phyloP scores from a whole-genome alignment of 2,329 filamentous ascomycete genomes.

The Aspergillus viridinutans region DNA sequence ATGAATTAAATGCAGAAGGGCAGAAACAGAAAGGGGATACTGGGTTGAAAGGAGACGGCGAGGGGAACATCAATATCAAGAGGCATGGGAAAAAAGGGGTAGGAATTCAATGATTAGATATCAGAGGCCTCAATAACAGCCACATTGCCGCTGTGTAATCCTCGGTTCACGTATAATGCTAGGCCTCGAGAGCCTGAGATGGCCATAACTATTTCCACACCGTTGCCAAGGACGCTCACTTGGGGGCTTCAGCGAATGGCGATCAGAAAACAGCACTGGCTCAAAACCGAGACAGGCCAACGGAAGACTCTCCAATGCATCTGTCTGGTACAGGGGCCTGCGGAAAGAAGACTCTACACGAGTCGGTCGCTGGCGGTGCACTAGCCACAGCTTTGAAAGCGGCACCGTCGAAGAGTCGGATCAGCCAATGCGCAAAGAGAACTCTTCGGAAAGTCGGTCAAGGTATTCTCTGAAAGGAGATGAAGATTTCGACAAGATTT shows the following conservation, averaged over 20 bases:
- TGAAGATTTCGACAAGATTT: slow-evolving; percentile 2
- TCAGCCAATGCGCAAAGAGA: neutral
- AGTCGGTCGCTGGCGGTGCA: neutral
- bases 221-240: neutral
- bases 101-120: neutral
- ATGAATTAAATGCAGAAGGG: neutral
- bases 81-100: neutral
- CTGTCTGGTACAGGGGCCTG: neutral
- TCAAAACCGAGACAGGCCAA: neutral
- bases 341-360: neutral
- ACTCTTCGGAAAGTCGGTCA: slow-evolving; percentile 6
- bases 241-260: neutral
- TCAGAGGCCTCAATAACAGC: neutral
- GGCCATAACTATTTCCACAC: neutral
- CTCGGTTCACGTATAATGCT: neutral
- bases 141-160: neutral
- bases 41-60: neutral
- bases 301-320: neutral
- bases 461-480: neutral
- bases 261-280: neutral
- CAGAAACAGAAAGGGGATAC: neutral
- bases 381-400: neutral
- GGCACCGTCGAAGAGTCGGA: neutral
- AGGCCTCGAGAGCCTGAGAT: neutral
- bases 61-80: neutral